Evolutionary conservation across 2,329 filamentous ascomycete genomes (phyloP).

Genomic region (Hymenoscyphus linearis): DNA sequence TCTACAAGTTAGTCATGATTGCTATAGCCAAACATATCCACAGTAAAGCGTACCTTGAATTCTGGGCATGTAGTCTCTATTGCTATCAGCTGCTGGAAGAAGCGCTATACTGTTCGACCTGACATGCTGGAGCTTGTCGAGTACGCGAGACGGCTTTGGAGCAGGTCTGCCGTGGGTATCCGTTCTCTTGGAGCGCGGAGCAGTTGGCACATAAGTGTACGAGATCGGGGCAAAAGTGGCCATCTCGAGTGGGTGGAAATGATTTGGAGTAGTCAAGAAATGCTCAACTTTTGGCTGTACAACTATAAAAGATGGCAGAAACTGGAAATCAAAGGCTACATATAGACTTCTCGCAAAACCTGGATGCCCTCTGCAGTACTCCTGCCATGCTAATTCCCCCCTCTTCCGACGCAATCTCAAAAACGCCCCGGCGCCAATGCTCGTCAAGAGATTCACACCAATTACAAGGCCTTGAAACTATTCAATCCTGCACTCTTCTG

Average conservation of each 20-base stretch:
- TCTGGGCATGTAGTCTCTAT: conserved; percentile 9
- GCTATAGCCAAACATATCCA: conserved; percentile 12
- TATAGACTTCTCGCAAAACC: conserved; percentile 14
- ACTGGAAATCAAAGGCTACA: conserved; percentile 7
- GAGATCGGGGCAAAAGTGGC: conserved; percentile 17
- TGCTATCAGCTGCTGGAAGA: conserved; percentile 8
- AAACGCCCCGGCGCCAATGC: conserved; percentile 17
- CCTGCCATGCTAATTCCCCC: conserved; percentile 8
- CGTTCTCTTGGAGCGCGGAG: conserved; percentile 17
- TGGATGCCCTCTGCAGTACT: conserved; percentile 9
- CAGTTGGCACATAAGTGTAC: conserved; percentile 21
- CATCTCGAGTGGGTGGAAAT: conserved; percentile 18
- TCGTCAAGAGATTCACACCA: conserved; percentile 10
- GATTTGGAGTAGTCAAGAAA: conserved; percentile 17
- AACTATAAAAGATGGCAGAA: conserved; percentile 11
- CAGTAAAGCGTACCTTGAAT: conserved; percentile 18
- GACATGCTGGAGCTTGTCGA: conserved; percentile 4
- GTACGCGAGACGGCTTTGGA: too few species aligned
- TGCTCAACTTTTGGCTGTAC: conserved; percentile 14
- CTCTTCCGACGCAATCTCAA: conserved; percentile 9
- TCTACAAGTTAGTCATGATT: not conserved
- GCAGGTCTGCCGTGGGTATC: conserved; percentile 12
- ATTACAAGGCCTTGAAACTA: conserved; percentile 11
- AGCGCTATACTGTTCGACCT: not conserved
- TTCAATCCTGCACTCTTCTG: conserved; percentile 18